Base-by-base conservation (phyloP, 2,329 filamentous ascomycete genomes). In the Neoascochyta sp. region DNA sequence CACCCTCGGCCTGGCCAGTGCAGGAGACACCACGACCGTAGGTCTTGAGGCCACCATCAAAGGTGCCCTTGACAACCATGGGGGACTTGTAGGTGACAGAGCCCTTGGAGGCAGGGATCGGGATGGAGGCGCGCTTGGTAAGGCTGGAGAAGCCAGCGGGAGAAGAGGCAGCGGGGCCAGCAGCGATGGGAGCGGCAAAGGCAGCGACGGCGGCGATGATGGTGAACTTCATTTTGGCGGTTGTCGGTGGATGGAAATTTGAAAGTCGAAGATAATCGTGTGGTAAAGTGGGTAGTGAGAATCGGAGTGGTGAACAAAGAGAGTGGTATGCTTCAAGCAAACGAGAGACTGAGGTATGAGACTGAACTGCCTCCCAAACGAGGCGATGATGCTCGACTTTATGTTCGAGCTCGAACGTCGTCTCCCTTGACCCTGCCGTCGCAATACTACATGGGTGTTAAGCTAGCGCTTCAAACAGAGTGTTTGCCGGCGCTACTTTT, bases 1-100 rank as follows among this genome's bases (percentile, higher is more conserved):
- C 66, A 32, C 68, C 68, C 45, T 73, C 69, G 7, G 46, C 47
- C 31, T 72, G 66, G 11, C 55, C 63, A 12, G 49, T 60, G 57
- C 70, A 73, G 13, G 24, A 36, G 9, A 39, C 43, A 33, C 56
- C 56, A 41, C 57, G 56, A 44, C 52, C 57, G 37, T 55, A 61
- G 31, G 48, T 53, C 52, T 58, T 55, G 27, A 58, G 44, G 11
- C 54, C 55, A 42, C 56, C 56, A 34, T 60, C 57, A 24, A 58
- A 60, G 22, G 38, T 41, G 25, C 52, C 57, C 8, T 33, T 42
- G 28, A 60, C 36, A 10, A 20, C 8, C 44, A 54, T 43, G 22
- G 50, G 14, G 18, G 32, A 32, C 39, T 46, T 51, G 40, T 36
- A 47, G 35, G 51, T 59, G 22, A 57, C 54, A 13, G 45, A 44